Evolutionary conservation across 169 alveolate genomes (phyloP).

Genomic region (Eimeria acervulina): DNA sequence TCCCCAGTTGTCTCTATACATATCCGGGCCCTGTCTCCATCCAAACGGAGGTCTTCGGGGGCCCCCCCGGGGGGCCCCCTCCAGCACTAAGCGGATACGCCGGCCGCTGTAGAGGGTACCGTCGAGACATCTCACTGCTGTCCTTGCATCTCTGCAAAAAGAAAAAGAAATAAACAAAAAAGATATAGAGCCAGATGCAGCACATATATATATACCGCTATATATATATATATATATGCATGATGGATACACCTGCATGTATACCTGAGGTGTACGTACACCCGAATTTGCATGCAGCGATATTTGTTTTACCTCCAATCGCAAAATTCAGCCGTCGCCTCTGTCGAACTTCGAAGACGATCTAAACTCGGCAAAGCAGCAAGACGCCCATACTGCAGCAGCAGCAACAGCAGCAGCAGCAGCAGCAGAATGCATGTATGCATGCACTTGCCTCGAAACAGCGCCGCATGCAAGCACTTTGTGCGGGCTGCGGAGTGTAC

Average conservation of each 20-base stretch:
- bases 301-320: background rate
- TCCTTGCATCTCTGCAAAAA: background rate
- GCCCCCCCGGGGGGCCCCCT: conserved; percentile 48
- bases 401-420: conserved; percentile 42
- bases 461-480: background rate
- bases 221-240: background rate
- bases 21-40: background rate
- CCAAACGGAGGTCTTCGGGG: background rate
- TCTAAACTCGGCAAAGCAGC: conserved; percentile 28
- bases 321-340: background rate
- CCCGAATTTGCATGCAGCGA: no score
- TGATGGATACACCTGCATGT: no score
- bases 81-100: background rate
- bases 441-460: background rate
- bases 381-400: conserved; percentile 29
- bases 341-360: conserved; percentile 15
- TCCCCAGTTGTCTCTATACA: conserved; percentile 19
- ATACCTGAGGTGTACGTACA: no score
- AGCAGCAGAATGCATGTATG: background rate
- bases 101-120: conserved; percentile 39
- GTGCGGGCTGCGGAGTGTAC: background rate
- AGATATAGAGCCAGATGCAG: background rate
- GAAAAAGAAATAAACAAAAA: background rate
- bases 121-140: conserved; percentile 21
- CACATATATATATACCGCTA: background rate